phyloP scores from a whole-genome alignment of 805 yeast species.

The Cyberlindnera japonica region DNA sequence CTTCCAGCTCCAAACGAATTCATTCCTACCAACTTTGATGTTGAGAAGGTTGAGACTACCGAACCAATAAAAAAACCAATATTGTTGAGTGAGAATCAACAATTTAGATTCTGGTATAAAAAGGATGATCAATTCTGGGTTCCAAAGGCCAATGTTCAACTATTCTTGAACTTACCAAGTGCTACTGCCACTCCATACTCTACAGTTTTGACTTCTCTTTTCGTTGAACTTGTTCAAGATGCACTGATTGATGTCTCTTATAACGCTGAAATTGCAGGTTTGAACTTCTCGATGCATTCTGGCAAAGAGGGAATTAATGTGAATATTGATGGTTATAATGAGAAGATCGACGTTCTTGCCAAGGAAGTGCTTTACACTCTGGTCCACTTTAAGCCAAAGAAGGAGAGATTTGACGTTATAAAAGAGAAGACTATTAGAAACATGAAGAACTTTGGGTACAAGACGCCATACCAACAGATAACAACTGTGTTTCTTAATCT shows the following conservation, averaged over 20 bases:
- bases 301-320: constrained; percentile 70
- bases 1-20: constrained; percentile 77
- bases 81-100: constrained; percentile 49
- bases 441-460: constrained; percentile 63
- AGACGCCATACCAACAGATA: constrained; percentile 77
- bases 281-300: constrained; percentile 51
- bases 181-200: constrained; percentile 56
- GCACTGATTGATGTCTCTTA: constrained; percentile 72
- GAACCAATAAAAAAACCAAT: constrained; percentile 50
- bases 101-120: constrained; percentile 76
- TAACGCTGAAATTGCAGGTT: constrained; percentile 80
- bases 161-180: constrained; percentile 63
- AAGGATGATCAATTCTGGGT: constrained; percentile 85
- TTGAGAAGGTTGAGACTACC: constrained; percentile 40
- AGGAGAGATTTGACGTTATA: constrained; percentile 60
- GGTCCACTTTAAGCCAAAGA: constrained; percentile 44
- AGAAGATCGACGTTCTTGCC: constrained; percentile 65
- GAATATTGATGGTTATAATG: constrained; percentile 75
- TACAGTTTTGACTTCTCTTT: constrained; percentile 55
- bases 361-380: constrained; percentile 57
- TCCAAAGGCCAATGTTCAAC: constrained; percentile 74
- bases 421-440: constrained; percentile 62
- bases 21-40: constrained; percentile 74
- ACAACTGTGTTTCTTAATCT: constrained; percentile 58
- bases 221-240: constrained; percentile 71